Conservation (phyloP, 1,139 yeast genomes). For the Protomyces inouyei region DNA sequence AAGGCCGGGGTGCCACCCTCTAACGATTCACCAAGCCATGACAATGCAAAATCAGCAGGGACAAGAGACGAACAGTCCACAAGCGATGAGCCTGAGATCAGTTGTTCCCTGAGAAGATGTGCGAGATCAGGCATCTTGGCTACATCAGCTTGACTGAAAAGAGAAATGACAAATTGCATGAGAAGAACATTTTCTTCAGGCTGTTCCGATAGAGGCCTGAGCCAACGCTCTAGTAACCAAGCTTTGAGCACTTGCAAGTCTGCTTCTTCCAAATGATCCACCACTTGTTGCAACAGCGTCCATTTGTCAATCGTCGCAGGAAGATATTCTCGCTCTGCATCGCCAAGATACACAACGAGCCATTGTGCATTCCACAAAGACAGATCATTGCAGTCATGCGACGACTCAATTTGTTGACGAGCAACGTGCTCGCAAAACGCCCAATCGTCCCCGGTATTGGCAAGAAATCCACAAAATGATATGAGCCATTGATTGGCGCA, state of each 20-base stretch:
- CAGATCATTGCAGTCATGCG: not conserved
- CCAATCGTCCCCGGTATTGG: conserved; percentile 7
- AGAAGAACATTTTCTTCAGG: not conserved
- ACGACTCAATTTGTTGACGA: not conserved
- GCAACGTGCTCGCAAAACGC: not conserved
- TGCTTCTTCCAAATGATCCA: not conserved
- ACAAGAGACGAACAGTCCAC: not conserved
- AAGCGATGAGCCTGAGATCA: not conserved
- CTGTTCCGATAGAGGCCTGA: not conserved
- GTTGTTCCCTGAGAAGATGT: not conserved
- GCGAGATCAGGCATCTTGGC: not conserved
- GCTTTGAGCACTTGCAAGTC: not conserved
- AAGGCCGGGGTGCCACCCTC: not conserved
- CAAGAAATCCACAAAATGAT: not conserved
- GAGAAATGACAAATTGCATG: not conserved
- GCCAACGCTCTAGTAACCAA: not conserved
- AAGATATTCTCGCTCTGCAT: not conserved
- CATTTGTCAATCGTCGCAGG: not conserved
- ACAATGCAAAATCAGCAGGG: not conserved
- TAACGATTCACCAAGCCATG: not conserved
- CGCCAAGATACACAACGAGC: not conserved
- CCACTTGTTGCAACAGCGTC: not conserved
- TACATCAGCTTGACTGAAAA: not conserved
- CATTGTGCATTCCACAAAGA: conserved; percentile 6
- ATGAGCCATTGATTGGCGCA: not conserved